phyloP scores from a whole-genome alignment of 495 filamentous ascomycete species.

The Tetracladium setigerum region DNA sequence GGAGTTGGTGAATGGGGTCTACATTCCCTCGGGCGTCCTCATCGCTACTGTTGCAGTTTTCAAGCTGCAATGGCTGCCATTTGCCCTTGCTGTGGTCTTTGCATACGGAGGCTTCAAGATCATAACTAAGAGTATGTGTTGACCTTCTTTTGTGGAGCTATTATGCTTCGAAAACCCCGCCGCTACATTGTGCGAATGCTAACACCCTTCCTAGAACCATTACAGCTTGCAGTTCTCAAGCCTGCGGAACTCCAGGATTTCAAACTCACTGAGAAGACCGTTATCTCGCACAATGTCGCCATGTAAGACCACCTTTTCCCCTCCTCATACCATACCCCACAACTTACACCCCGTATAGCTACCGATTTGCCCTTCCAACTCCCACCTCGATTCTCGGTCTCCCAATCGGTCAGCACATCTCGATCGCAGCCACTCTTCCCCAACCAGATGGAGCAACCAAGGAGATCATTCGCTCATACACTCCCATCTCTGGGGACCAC shows the following conservation, averaged over 20 bases:
- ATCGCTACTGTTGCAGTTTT: constrained; percentile 67
- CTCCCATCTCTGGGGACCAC: constrained; percentile 88
- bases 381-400: constrained; percentile 81
- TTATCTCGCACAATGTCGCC: constrained; percentile 93
- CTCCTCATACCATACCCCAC: constrained; percentile 5
- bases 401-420: constrained; percentile 98
- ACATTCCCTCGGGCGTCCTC: constrained; percentile 78
- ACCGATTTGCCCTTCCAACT: constrained; percentile 80
- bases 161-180: neutral
- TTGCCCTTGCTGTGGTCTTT: constrained; percentile 57
- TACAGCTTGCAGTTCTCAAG: constrained; percentile 53
- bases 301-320: constrained; percentile 47
- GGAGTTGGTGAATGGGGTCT: constrained; percentile 60
- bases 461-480: constrained; percentile 93
- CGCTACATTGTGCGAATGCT: constrained; percentile 1
- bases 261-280: constrained; percentile 79
- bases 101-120: constrained; percentile 58
- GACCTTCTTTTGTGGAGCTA: neutral
- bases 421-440: constrained; percentile 69
- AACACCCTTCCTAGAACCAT: neutral
- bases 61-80: constrained; percentile 70
- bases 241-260: constrained; percentile 84
- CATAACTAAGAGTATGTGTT: constrained; percentile 46
- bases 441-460: constrained; percentile 60
- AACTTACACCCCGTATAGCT: constrained; percentile 40